phyloP scores from a whole-genome alignment of 495 filamentous ascomycete genomes.

The Aspergillus indologenus region DNA sequence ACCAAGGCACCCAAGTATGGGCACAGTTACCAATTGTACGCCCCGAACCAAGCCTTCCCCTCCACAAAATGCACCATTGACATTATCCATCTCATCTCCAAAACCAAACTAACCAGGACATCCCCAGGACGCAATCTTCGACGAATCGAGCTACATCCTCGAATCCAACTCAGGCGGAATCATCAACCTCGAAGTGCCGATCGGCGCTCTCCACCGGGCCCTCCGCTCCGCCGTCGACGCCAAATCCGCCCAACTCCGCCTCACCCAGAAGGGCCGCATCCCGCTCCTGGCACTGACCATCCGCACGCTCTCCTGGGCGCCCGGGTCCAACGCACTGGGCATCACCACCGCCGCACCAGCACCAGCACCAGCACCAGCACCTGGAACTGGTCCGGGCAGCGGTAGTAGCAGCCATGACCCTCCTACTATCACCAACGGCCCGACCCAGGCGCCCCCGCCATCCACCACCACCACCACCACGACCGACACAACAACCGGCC shows the following conservation, averaged over 20 bases:
- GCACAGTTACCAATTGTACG: constrained; percentile 62
- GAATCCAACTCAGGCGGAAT: constrained; percentile 69
- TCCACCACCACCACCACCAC: not conserved
- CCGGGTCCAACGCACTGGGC: constrained; percentile 45
- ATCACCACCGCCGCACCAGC: constrained; percentile 28
- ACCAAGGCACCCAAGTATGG: constrained; percentile 94
- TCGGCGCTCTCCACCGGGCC: constrained; percentile 75
- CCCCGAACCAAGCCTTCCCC: not conserved
- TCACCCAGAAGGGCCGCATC: constrained; percentile 86
- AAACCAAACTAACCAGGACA: constrained; percentile 6
- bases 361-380: not conserved
- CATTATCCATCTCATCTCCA: not conserved
- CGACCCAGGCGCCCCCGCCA: no score
- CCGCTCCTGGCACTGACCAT: constrained; percentile 86
- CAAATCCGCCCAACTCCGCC: constrained; percentile 72
- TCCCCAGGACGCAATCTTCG: constrained; percentile 75
- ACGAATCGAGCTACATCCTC: constrained; percentile 67
- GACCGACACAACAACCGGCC: not conserved
- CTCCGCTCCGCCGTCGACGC: constrained; percentile 79
- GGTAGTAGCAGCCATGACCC: no score
- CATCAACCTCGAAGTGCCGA: constrained; percentile 92
- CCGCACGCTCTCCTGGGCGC: constrained; percentile 50
- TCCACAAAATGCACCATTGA: not conserved
- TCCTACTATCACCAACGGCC: not conserved
- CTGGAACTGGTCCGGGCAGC: no score